Conservation (phyloP, 1,139 yeast genomes). For the Pichia sp. region DNA sequence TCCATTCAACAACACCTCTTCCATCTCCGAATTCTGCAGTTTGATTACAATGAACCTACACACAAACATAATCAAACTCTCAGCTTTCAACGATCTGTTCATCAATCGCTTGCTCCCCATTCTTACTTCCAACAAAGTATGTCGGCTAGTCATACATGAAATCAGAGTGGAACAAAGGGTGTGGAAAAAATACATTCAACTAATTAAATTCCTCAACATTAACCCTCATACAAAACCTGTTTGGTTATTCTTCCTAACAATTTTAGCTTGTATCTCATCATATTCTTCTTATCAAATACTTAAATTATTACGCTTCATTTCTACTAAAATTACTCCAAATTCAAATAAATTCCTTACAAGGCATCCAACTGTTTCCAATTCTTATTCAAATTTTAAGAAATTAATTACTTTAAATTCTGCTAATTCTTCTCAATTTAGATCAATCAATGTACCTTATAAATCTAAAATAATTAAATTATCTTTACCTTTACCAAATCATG, state of each 20-base stretch:
- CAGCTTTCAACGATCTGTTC: not conserved
- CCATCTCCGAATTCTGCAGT: too few relatives aligned
- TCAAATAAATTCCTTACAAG: conserved; percentile 1
- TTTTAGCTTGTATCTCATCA: conserved; percentile 13
- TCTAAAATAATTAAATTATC: conserved; percentile 42
- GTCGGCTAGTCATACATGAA: conserved; percentile 2
- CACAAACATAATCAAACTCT: not conserved
- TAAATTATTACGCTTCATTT: conserved; percentile 2
- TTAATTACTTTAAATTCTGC: conserved; percentile 1
- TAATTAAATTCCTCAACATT: conserved; percentile 18
- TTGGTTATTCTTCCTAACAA: conserved; percentile 25
- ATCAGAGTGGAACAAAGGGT: conserved; percentile 8
- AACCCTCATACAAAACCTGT: conserved; percentile 28
- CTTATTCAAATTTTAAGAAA: conserved; percentile 2
- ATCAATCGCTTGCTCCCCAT: not conserved
- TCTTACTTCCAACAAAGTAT: not conserved
- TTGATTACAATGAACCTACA: too few relatives aligned
- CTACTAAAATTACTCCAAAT: conserved; percentile 5
- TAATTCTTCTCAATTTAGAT: conserved; percentile 27
- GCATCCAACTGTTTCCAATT: conserved; percentile 5
- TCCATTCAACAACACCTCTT: too few relatives aligned
- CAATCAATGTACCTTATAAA: conserved; percentile 46
- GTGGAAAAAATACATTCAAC: conserved; percentile 10
- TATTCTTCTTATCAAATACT: conserved; percentile 8
- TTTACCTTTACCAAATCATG: conserved; percentile 46